Percentiles rank a stretch among this genome's conserved stretches.
These are phyloP conservation scores for Colletotrichum orchidophilum DNA, from an alignment of 2,329 filamentous ascomycete species.

Conservation along the genomic window DNA sequence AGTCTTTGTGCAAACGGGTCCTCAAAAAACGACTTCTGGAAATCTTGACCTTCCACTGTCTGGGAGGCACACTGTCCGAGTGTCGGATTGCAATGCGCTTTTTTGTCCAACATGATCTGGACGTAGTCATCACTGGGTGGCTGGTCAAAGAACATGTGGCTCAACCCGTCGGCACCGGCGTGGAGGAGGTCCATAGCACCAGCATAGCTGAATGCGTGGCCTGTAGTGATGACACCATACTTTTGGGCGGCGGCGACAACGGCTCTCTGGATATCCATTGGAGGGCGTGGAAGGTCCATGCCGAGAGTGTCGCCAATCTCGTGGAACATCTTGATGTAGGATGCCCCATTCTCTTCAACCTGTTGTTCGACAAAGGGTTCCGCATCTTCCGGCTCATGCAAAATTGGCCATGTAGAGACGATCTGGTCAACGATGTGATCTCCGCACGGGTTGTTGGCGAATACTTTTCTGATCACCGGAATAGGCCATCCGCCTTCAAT, in stretches of 20 bases:
- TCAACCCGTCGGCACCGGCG: conserved; percentile 41
- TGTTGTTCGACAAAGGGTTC: conserved; percentile 51
- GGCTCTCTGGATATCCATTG: conserved; percentile 53
- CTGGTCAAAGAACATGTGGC: conserved; percentile 44
- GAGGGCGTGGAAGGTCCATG: conserved; percentile 47
- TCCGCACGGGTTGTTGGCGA: background rate
- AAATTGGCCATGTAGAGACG: conserved; percentile 54
- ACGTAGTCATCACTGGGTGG: conserved; percentile 37
- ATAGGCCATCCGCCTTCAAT: conserved; percentile 62
- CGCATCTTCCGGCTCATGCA: conserved; percentile 49
- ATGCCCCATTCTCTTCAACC: conserved; percentile 43
- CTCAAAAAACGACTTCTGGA: conserved; percentile 20
- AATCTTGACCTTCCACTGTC: conserved; percentile 37
- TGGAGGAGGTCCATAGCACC: conserved; percentile 41
- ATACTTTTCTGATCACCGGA: conserved; percentile 31
- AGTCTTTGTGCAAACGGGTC: background rate
- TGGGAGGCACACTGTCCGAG: conserved; percentile 36
- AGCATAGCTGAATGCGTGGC: conserved; percentile 29
- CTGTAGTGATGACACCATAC: background rate
- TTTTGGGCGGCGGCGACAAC: background rate
- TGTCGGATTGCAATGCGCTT: conserved; percentile 38
- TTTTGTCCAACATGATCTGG: conserved; percentile 37
- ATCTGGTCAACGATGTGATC: conserved; percentile 10
- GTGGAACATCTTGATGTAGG: conserved; percentile 63
- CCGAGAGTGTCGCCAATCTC: conserved; percentile 54